Evolutionary conservation across 83 land plant genomes (phyloP).

Genomic region (Picea mariana): DNA sequence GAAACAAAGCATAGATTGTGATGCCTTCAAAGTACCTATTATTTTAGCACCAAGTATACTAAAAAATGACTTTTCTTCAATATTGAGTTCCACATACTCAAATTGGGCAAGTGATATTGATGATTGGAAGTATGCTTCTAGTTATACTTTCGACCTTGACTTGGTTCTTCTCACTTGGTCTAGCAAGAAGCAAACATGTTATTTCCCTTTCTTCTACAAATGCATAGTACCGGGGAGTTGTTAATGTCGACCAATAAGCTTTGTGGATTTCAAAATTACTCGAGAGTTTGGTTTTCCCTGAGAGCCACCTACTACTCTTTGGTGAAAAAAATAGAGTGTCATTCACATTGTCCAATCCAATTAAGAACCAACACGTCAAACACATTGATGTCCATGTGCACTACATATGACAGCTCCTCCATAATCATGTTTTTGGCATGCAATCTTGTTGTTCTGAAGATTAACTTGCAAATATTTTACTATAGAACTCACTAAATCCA

Average conservation of each 20-base stretch:
- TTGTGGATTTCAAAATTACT: not conserved
- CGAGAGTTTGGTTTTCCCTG: not conserved
- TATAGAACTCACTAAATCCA: no score
- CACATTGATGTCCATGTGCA: not conserved
- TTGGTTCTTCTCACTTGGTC: not conserved
- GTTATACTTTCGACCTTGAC: not conserved
- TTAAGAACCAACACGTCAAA: not conserved
- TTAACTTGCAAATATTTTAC: no score
- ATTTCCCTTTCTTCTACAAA: not conserved
- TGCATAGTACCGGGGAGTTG: not conserved
- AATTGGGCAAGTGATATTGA: not conserved
- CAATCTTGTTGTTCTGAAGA: no score
- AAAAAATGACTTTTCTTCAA: not conserved
- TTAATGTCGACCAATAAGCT: not conserved
- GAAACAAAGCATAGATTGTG: not conserved
- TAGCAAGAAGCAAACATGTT: not conserved
- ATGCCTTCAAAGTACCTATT: not conserved
- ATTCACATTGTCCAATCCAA: not conserved
- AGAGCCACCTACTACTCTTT: not conserved
- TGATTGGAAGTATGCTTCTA: not conserved
- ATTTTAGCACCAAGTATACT: not conserved
- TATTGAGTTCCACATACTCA: not conserved
- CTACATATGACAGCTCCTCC: no score
- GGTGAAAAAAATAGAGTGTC: not conserved
- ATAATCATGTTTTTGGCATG: no score